Evolutionary conservation across 2,329 filamentous ascomycete genomes (phyloP).

Genomic region (Huntiella decipiens): DNA sequence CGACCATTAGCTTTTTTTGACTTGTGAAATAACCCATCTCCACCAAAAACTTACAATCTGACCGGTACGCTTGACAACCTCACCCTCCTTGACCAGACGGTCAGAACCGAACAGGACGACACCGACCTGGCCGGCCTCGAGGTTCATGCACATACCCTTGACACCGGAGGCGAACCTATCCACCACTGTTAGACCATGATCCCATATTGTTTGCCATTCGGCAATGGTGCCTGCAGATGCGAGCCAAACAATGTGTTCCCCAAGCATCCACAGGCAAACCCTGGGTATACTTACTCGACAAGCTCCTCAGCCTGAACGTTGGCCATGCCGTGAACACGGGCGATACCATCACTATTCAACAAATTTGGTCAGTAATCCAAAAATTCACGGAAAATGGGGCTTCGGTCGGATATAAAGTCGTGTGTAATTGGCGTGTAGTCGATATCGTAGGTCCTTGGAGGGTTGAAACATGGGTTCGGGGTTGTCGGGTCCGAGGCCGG

Average conservation of each 20-base stretch:
- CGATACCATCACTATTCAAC: conserved; percentile 83
- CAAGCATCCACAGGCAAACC: conserved; percentile 7
- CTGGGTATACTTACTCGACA: conserved; percentile 62
- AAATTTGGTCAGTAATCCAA: conserved; percentile 3
- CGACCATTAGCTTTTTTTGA: neutral
- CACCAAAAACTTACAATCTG: conserved; percentile 60
- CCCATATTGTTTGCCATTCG: neutral
- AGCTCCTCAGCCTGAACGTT: conserved; percentile 99
- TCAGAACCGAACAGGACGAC: conserved; percentile 99
- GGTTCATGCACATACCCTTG: conserved; percentile 99
- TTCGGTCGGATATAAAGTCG: neutral
- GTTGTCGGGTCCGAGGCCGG: neutral
- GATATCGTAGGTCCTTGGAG: neutral
- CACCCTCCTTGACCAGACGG: conserved; percentile 98
- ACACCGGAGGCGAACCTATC: conserved; percentile 92
- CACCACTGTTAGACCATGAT: conserved; percentile 3
- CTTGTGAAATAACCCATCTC: conserved; percentile 1
- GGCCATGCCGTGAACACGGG: conserved; percentile 98
- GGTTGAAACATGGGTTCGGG: conserved; percentile 1
- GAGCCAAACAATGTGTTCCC: neutral
- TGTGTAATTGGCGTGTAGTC: neutral
- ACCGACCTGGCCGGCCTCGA: conserved; percentile 99
- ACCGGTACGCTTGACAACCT: conserved; percentile 98
- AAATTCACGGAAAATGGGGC: neutral
- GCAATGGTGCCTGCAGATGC: neutral